phyloP scores from a whole-genome alignment of 2,329 filamentous ascomycete genomes.

The Exophiala mesophila region DNA sequence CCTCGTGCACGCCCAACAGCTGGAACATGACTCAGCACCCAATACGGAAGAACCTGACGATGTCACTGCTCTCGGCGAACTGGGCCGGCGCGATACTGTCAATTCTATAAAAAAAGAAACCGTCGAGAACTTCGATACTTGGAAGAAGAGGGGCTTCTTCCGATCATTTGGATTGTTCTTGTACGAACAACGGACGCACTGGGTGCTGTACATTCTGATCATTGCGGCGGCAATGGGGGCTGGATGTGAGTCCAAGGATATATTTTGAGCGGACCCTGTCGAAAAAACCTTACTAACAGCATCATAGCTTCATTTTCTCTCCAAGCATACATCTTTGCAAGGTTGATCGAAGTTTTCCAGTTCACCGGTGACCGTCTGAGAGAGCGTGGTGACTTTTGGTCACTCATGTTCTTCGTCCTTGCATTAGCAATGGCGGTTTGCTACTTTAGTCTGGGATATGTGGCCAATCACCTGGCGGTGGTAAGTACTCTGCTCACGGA shows the following conservation, averaged over 20 bases:
- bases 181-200: constrained; percentile 32
- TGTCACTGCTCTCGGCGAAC: constrained; percentile 9
- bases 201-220: constrained; percentile 29
- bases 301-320: constrained; percentile 47
- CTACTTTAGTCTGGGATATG: constrained; percentile 45
- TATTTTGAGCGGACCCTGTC: no score
- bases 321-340: constrained; percentile 44
- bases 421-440: constrained; percentile 43
- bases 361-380: constrained; percentile 36
- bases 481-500: no score
- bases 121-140: constrained; percentile 2
- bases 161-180: constrained; percentile 30
- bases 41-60: constrained; percentile 4
- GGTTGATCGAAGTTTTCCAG: constrained; percentile 46
- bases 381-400: constrained; percentile 46
- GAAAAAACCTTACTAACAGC: constrained; percentile 11
- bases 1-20: constrained; percentile 22
- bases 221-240: constrained; percentile 28
- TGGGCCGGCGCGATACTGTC: constrained; percentile 8
- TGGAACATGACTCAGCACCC: constrained; percentile 37
- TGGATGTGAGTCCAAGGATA: constrained; percentile 34
- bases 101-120: constrained; percentile 3
- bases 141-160: constrained; percentile 25
- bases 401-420: constrained; percentile 54
- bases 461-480: constrained; percentile 40